phyloP scores from a whole-genome alignment of 129 eudicot genomes.

The Daucus carota region DNA sequence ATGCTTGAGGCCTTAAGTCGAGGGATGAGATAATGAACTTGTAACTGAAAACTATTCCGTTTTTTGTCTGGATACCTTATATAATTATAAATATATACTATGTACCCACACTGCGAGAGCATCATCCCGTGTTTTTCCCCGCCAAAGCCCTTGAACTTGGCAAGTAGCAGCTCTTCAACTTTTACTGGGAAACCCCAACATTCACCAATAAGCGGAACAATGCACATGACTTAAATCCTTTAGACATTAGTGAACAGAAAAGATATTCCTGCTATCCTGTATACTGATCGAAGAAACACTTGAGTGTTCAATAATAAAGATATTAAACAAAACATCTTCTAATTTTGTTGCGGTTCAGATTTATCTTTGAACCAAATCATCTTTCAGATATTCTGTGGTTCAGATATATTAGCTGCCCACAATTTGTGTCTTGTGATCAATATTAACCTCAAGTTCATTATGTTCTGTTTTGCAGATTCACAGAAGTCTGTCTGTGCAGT shows the following conservation, averaged over 20 bases:
- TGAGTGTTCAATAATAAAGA: not conserved
- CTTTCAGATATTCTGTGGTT: not conserved
- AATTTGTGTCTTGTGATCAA: not conserved
- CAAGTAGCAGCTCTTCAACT: not conserved
- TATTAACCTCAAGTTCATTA: not conserved
- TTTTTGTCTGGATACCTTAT: not conserved
- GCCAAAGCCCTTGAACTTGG: not conserved
- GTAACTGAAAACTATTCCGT: not conserved
- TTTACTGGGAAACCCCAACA: not conserved
- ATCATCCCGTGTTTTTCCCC: not conserved
- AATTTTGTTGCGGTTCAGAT: not conserved
- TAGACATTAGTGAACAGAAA: not conserved
- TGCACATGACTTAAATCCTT: not conserved
- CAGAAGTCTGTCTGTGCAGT: constrained; percentile 66
- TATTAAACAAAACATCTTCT: not conserved
- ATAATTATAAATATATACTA: not conserved
- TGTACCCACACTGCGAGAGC: not conserved
- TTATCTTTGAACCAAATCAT: not conserved
- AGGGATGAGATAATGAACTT: constrained; percentile 2
- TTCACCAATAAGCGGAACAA: not conserved
- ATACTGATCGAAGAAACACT: not conserved
- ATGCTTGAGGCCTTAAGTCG: not conserved
- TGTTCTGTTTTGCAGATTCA: constrained; percentile 40
- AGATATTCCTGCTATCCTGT: not conserved
- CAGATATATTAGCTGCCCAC: not conserved